These are phyloP conservation scores for Apophysomyces ossiformis DNA, from an alignment of 371 early-diverging fungal species.

Conservation along the genomic window DNA sequence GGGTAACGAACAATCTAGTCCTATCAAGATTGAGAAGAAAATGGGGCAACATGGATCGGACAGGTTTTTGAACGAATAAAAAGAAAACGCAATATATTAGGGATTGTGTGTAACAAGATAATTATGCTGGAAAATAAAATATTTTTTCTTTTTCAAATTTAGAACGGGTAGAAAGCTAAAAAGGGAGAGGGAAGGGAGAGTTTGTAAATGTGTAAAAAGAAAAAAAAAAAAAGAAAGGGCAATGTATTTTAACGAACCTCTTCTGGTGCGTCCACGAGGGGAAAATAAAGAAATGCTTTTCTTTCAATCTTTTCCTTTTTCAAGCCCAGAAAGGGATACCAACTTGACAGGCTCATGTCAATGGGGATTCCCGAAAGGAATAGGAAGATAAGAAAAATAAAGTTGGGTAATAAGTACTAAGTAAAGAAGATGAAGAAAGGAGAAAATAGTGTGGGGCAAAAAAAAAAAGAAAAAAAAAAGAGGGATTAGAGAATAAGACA, in stretches of 20 bases:
- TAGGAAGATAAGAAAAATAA: conserved; percentile 3
- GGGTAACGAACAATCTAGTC: no score
- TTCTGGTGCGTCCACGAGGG: neutral
- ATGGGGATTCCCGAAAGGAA: neutral
- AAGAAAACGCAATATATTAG: no score
- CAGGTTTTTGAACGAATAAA: no score
- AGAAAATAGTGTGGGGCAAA: conserved; percentile 2
- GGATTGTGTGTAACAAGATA: no score
- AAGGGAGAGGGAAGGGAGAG: no score
- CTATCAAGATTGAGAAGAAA: no score
- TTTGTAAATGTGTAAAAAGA: conserved; percentile 1
- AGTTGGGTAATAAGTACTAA: no score
- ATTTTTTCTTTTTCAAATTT: no score
- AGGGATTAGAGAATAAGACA: conserved; percentile 39
- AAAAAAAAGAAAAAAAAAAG: neutral
- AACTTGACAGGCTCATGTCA: conserved; percentile 10
- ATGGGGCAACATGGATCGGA: no score
- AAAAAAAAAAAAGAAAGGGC: neutral
- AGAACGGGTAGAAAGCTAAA: no score
- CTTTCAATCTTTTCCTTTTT: neutral
- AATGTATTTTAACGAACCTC: conserved; percentile 6
- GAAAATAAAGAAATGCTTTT: no score
- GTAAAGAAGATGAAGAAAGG: neutral
- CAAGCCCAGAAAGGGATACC: neutral
- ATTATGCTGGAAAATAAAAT: no score